phyloP scores from a whole-genome alignment of 495 filamentous ascomycete genomes.

The Neurospora sp. region DNA sequence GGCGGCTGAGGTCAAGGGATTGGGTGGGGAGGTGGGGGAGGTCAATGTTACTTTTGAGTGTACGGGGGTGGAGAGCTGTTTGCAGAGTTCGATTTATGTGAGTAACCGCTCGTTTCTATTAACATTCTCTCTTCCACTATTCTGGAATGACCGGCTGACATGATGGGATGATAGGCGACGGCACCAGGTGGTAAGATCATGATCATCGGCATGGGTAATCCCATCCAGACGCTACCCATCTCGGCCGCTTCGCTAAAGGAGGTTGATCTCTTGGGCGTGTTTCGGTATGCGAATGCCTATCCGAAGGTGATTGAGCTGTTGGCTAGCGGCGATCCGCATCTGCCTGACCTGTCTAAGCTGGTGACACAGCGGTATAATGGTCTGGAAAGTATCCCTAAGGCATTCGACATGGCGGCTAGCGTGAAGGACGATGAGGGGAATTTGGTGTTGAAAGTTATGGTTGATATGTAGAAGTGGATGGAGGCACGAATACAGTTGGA shows the following conservation, averaged over 20 bases:
- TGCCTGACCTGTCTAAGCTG: slow-evolving; percentile 50
- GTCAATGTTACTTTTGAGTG: slow-evolving; percentile 84
- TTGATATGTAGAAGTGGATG: slow-evolving; percentile 28
- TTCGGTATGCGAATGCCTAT: slow-evolving; percentile 84
- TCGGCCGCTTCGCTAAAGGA: slow-evolving; percentile 81
- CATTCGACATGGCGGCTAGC: slow-evolving; percentile 42
- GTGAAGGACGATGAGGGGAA: slow-evolving; percentile 43
- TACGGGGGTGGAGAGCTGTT: slow-evolving; percentile 77
- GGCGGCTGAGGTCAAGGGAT: slow-evolving; percentile 17
- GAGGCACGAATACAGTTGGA: not conserved
- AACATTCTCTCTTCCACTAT: too few relatives aligned
- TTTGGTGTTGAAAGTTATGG: slow-evolving; percentile 45
- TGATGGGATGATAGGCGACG: slow-evolving; percentile 36
- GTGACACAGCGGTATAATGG: slow-evolving; percentile 60
- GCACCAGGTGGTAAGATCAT: slow-evolving; percentile 70
- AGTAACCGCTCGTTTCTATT: slow-evolving; percentile 6
- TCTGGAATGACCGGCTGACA: not conserved
- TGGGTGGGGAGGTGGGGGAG: slow-evolving; percentile 35
- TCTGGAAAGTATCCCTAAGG: slow-evolving; percentile 31
- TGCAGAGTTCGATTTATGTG: slow-evolving; percentile 82
- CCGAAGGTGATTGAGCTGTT: slow-evolving; percentile 64
- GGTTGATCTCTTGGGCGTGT: slow-evolving; percentile 84
- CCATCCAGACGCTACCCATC: slow-evolving; percentile 77
- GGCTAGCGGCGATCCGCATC: slow-evolving; percentile 41
- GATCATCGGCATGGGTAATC: slow-evolving; percentile 90